Base-by-base conservation (phyloP, 352 stramenopile genomes). In the Globisporangium cystogenes region DNA sequence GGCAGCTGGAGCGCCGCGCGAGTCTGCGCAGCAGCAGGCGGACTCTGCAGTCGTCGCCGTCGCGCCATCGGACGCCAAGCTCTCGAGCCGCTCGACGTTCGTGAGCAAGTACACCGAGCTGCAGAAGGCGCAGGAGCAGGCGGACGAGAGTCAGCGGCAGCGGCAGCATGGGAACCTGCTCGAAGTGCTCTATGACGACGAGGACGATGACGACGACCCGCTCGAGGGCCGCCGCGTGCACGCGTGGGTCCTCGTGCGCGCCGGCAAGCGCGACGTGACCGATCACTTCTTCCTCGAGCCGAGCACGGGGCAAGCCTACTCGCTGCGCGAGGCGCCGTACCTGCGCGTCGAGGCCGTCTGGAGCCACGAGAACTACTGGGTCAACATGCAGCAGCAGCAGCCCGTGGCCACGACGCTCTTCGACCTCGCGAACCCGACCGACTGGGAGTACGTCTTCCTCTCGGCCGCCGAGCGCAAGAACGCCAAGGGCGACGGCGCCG, bases 341-440 rank as follows among this genome's bases (percentile, higher is more conserved):
- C 54, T 72, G 4, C 58, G 54, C 33, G 80, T 98, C 7, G 91
- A 97, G 61, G 82, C 64, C 20, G 74, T 98, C 2, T 99, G 92
- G 75, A 98, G 97, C 60, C 68, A 96, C 55, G 83, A 95, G 52
- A 98, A 98, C 65, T 98, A 93, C 59, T 98, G 90, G 89, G 84
- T 98, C 20, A 98, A 98, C 70, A 97, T 97, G 83, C 89, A 96
- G 56, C 66, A 72, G 33, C 68, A 76, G 15, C 82, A 87, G 21
- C 66, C 68, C 0, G 70, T 91, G 33, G 51, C 66, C 16, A 75
- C 82, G n/a, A 90, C 69, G 16, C 63, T 85, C 4, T 90, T 93
- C 52, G 87, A 98, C 58, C 59, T 97, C 43, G 53, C 57, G 3
- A 94, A 97, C 53, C 64, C 73, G 39, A 88, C 82, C 1, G 74